These are phyloP conservation scores for Rhodomyrtus tomentosa DNA, from an alignment of 345 rosid species.

Conservation along the genomic window DNA sequence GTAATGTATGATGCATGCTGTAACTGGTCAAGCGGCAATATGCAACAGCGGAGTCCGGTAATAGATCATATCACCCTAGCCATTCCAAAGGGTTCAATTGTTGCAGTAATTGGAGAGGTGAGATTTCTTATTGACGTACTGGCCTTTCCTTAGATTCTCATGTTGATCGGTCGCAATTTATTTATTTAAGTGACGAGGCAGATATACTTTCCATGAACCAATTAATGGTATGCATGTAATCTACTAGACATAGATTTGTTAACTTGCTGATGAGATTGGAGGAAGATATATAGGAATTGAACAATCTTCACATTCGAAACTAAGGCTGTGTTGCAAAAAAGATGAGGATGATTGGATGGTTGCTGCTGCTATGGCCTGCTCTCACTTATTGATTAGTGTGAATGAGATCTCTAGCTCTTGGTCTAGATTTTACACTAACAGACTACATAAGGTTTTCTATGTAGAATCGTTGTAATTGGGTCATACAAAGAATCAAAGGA, in stretches of 20 bases:
- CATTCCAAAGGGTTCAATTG: constrained; percentile 53
- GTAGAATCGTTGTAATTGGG: neutral
- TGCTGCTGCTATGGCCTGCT: neutral
- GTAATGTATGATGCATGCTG: constrained; percentile 55
- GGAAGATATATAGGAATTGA: neutral
- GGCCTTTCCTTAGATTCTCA: neutral
- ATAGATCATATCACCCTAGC: constrained; percentile 43
- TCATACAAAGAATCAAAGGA: neutral
- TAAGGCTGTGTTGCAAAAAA: neutral
- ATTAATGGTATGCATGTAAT: neutral
- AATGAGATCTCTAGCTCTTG: neutral
- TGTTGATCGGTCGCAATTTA: neutral
- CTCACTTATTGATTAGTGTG: neutral
- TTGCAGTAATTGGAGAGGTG: constrained; percentile 87
- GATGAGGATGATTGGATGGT: neutral
- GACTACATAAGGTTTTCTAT: neutral
- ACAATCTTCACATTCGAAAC: neutral
- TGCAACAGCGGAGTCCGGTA: constrained; percentile 30
- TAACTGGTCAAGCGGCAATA: constrained; percentile 49
- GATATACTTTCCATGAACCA: neutral
- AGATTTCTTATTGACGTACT: neutral
- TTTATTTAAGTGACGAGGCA: neutral
- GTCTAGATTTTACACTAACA: neutral
- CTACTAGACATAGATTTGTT: neutral
- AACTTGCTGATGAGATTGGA: neutral